phyloP scores from a whole-genome alignment of 139 green algal genomes.

The Coelastrella sp. region DNA sequence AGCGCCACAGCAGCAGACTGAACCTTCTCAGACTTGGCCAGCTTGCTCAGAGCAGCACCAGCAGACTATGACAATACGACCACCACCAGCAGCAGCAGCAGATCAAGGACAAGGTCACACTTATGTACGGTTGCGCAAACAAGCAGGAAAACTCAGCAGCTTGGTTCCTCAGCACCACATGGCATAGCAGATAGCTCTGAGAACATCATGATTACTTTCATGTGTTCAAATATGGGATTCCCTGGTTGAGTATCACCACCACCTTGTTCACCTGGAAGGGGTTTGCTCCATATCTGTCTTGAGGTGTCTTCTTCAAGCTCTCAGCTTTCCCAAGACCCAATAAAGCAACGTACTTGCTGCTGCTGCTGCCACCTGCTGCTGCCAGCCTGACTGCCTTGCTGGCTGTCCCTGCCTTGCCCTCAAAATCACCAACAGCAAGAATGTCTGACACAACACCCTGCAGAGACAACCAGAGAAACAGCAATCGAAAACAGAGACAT shows the following conservation, averaged over 20 bases:
- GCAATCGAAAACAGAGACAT: no score
- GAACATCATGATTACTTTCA: no score
- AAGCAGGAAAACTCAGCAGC: no score
- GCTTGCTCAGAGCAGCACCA: slow-evolving; percentile 27
- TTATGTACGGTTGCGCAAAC: no score
- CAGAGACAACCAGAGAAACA: not conserved
- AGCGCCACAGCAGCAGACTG: slow-evolving; percentile 62
- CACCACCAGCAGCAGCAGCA: not conserved
- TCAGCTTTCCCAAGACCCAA: slow-evolving; percentile 79
- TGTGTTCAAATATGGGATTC: no score
- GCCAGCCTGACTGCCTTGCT: slow-evolving; percentile 40
- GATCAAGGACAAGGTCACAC: not conserved
- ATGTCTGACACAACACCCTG: slow-evolving; percentile 69
- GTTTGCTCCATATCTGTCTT: slow-evolving; percentile 65
- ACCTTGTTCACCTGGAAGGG: slow-evolving; percentile 60
- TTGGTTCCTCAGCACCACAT: no score
- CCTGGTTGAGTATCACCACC: no score
- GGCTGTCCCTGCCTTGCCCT: slow-evolving; percentile 63
- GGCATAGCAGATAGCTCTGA: no score
- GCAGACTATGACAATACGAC: not conserved
- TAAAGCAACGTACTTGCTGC: slow-evolving; percentile 66
- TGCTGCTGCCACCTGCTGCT: slow-evolving; percentile 22
- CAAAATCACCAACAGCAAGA: slow-evolving; percentile 76
- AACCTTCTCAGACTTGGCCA: slow-evolving; percentile 59
- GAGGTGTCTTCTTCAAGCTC: slow-evolving; percentile 45